phyloP scores from a whole-genome alignment of 164 flowering plant genomes.

The Sedum album region DNA sequence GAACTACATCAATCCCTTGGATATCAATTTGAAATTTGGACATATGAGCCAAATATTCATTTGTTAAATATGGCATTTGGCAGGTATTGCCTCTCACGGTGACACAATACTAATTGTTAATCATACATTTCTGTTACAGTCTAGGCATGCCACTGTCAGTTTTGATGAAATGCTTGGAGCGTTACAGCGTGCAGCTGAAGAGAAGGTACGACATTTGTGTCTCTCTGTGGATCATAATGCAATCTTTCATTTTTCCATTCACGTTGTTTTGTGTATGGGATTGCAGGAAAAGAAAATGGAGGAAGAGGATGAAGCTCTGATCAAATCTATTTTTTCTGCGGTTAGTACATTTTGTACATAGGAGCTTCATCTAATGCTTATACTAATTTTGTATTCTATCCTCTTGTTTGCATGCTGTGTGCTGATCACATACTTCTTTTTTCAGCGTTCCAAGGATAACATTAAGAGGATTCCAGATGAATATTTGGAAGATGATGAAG shows the following conservation, averaged over 20 bases:
- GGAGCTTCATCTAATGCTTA: not conserved
- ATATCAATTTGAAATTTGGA: too few relatives aligned
- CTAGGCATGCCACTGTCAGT: constrained; percentile 85
- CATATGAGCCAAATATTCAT: not conserved
- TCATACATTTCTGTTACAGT: constrained; percentile 34
- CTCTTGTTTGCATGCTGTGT: too few relatives aligned
- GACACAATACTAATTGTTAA: not conserved
- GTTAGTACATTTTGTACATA: constrained; percentile 23
- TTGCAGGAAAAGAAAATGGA: constrained; percentile 61
- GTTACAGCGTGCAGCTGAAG: constrained; percentile 52
- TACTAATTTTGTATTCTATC: too few relatives aligned
- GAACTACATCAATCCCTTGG: too few relatives aligned
- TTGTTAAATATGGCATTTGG: not conserved
- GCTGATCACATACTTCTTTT: not conserved
- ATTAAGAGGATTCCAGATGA: constrained; percentile 49
- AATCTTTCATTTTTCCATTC: not conserved
- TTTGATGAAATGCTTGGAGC: constrained; percentile 84
- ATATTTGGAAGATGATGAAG: constrained; percentile 30
- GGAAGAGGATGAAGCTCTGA: constrained; percentile 83
- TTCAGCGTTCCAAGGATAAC: constrained; percentile 36
- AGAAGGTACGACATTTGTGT: constrained; percentile 39
- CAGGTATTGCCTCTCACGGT: not conserved
- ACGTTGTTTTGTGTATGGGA: not conserved
- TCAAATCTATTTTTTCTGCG: constrained; percentile 46
- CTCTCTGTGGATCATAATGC: not conserved